phyloP scores from a whole-genome alignment of 768 basidiomycete genomes.

The Amanita polypyramis region DNA sequence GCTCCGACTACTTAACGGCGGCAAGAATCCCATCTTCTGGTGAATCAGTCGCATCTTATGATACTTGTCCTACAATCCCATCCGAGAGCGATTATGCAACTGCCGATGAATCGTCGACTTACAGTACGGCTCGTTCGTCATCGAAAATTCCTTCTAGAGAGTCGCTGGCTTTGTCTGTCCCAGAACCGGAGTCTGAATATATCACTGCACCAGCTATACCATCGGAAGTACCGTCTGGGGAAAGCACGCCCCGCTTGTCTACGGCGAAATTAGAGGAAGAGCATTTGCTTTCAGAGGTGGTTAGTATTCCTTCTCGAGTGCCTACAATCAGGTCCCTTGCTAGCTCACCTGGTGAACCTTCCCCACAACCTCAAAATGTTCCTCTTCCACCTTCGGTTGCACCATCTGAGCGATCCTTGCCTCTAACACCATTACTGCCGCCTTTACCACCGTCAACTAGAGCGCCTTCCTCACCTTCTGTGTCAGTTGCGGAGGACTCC shows the following conservation, averaged over 20 bases:
- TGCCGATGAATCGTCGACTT: slow-evolving; percentile 28
- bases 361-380: slow-evolving; percentile 23
- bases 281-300: slow-evolving; percentile 10
- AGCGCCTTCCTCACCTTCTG: slow-evolving; percentile 3
- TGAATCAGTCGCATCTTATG: slow-evolving; percentile 20
- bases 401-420: slow-evolving; percentile 22
- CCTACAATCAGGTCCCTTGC: slow-evolving; percentile 22
- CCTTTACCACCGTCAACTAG: slow-evolving; percentile 12
- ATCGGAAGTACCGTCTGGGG: slow-evolving; percentile 31
- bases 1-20: slow-evolving; percentile 36
- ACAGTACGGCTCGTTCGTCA: slow-evolving; percentile 11
- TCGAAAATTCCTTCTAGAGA: slow-evolving; percentile 18
- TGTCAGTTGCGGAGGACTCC: slow-evolving; percentile 7
- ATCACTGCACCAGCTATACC: slow-evolving; percentile 40
- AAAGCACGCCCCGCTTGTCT: slow-evolving; percentile 30
- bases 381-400: slow-evolving; percentile 30
- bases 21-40: slow-evolving; percentile 27
- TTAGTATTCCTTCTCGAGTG: slow-evolving; percentile 17
- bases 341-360: slow-evolving; percentile 12
- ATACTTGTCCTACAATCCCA: slow-evolving; percentile 22
- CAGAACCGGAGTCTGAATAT: slow-evolving; percentile 23
- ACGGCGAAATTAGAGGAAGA: slow-evolving; percentile 11
- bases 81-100: slow-evolving; percentile 33
- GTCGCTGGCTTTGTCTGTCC: slow-evolving; percentile 39
- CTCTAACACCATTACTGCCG: slow-evolving; percentile 15